Evolutionary conservation across 768 basidiomycete species (phyloP), one percentile per base, ranked within the genome.

Genomic region (Clitopilus hobsonii): DNA sequence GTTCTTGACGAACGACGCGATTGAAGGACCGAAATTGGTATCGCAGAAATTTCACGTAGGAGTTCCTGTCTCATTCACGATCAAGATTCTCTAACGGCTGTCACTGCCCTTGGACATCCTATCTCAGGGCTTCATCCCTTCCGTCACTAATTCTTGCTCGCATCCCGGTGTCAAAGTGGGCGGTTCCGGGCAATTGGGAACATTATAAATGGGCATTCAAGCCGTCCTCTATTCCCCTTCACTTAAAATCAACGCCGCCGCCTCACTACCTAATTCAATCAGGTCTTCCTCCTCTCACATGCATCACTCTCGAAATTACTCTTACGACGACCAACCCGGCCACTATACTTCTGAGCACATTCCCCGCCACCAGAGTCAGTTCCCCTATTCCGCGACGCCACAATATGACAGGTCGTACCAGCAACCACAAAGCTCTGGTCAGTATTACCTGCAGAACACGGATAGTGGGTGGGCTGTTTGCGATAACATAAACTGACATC

Each of bases 161-260:
- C 41, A 45, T 45, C 4, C n/a, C 41, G 41, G 30, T 51, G 49
- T 28, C 49, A 52, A 48, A 67, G 63, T 68, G 61, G 61, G 69
- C 68, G 69, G 70, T 72, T 71, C 65, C 69, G 65, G 62, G 56
- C 66, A 66, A 59, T 69, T 64, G 72, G 63, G 67, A 66, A 70
- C 69, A 63, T 66, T 75, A 74, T 74, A 77, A 76, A 78, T 76
- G 70, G 69, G 67, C 71, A 58, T 62, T 62, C 27, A 58, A 54
- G 60, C 36, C 50, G 60, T 61, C 61, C 54, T 56, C 56, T 57
- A 57, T 58, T 52, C 20, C 54, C 58, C 60, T 54, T 57, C 61
- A 47, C 53, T 28, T 25, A 58, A 60, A 63, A 49, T 38, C 56
- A 53, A 52, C 55, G 58, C 60, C 66, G 60, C 66, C 57, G 66